Evolutionary conservation across 1,284 basidiomycete species (phyloP), one percentile per base, ranked within the genome.

Genomic region (Apiotrichum domesticum): DNA sequence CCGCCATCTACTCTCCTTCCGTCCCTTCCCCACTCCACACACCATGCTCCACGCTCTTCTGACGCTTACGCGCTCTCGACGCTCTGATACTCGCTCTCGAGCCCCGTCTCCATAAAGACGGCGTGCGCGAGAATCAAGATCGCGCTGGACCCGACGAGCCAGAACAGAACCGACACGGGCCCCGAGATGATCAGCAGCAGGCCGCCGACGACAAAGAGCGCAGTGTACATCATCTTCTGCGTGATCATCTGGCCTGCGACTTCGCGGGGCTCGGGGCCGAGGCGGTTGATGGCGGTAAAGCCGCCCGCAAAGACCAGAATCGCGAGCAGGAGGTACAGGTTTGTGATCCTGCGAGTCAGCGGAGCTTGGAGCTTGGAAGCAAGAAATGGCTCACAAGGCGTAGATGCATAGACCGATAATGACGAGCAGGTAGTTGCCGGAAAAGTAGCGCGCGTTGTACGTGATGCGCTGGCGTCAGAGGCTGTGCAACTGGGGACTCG

Each of bases 361-460:
- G 21, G 21, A 21, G 21, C 21, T 21, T 21, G 21, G 21, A 21
- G 21, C 21, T 21, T 21, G 21, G 21, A 21, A 21, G 21, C 21
- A 21, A 21, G 21, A 21, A 21, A 21, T 21, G 21, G 21, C 21
- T 21, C 74, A 92, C 87, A 96, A 71, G 9, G 92, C 89, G 73
- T 95, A 96, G 57, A 96, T 82, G 13, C 85, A 87, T 53, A 96
- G 82, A 40, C 85, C 71, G 52, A 81, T 83, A 14, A 95, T 80
- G 66, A 96, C 83, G 67, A 94, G 76, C 45, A 84, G 82, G 77
- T 95, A 95, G 77, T 95, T 95, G 58, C 87, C 87, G 58, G 87
- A 88, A 77, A 90, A 90, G 75, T 89, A 88, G 54, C 87, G 85
- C 13, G 92, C 92, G 80, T 96, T 97, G 80, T 95, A 71, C 1